Conservation (phyloP, 352 stramenopile species). For the Plasmopara muralis region DNA sequence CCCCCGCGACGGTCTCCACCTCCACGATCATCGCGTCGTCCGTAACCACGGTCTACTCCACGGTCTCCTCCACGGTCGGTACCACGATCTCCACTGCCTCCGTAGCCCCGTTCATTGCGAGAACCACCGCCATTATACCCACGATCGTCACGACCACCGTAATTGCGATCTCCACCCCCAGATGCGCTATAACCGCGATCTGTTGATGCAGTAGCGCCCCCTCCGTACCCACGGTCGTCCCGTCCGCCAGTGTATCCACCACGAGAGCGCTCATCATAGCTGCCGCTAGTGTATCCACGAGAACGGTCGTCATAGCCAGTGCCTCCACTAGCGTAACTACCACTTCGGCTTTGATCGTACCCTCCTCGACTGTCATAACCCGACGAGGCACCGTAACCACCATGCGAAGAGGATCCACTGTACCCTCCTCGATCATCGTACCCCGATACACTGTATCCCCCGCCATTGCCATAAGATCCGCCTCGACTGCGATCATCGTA, state of each 20-base stretch:
- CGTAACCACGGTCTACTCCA: slow-evolving; percentile 11
- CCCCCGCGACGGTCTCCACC: slow-evolving; percentile 7
- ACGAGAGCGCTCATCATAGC: slow-evolving; percentile 18
- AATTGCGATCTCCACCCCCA: slow-evolving; percentile 1
- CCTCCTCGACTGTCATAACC: slow-evolving; percentile 20
- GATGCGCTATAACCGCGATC: slow-evolving; percentile 4
- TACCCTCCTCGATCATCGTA: slow-evolving; percentile 15
- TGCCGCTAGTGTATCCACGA: slow-evolving; percentile 12
- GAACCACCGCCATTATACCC: slow-evolving; percentile 7
- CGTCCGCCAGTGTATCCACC: slow-evolving; percentile 14
- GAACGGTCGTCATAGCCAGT: slow-evolving; percentile 26
- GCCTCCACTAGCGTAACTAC: slow-evolving; percentile 5
- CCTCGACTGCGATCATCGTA: slow-evolving; percentile 18
- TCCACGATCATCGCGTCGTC: slow-evolving; percentile 14
- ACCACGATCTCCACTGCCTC: slow-evolving; percentile 4
- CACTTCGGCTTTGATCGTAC: slow-evolving; percentile 23
- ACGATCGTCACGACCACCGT: slow-evolving; percentile 8
- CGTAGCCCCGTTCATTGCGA: slow-evolving; percentile 10
- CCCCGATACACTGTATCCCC: slow-evolving; percentile 9
- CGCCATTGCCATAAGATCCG: slow-evolving; percentile 9
- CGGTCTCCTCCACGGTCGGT: not conserved
- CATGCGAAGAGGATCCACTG: slow-evolving; percentile 6
- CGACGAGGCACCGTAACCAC: slow-evolving; percentile 15
- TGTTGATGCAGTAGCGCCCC: slow-evolving; percentile 6
- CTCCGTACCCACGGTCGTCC: slow-evolving; percentile 13